Conservation (phyloP, 495 filamentous ascomycete genomes). For the Alectoria sarmentosa region DNA sequence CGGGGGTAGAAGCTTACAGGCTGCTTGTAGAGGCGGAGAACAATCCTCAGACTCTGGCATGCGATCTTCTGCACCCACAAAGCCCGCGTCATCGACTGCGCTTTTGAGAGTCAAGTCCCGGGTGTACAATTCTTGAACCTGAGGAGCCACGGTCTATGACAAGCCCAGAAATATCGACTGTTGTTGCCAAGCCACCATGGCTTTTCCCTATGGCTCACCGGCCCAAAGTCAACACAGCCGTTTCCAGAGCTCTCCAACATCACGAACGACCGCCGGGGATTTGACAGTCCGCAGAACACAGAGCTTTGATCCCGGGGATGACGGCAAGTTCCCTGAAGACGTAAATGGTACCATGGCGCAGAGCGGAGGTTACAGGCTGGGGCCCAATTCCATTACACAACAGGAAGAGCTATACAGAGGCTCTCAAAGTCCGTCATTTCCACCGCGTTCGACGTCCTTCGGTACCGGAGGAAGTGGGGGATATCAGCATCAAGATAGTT, state of each 20-base stretch:
- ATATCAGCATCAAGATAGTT: conserved; percentile 41
- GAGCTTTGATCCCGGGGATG: conserved; percentile 77
- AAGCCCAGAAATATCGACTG: not conserved
- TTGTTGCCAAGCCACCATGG: conserved; percentile 19
- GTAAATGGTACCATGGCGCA: conserved; percentile 31
- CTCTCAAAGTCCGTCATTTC: conserved; percentile 25
- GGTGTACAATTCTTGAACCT: not conserved
- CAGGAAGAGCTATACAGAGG: conserved; percentile 26
- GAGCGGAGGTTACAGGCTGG: conserved; percentile 16
- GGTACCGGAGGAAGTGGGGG: conserved; percentile 34
- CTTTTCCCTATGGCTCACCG: conserved; percentile 22
- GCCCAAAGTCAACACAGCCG: conserved; percentile 19
- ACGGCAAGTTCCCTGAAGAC: conserved; percentile 48
- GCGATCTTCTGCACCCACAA: conserved; percentile 6
- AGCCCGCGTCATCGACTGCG: conserved; percentile 1
- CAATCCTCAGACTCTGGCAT: not conserved
- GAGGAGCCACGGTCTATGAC: not conserved
- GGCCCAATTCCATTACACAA: conserved; percentile 19
- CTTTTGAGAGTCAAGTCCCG: not conserved
- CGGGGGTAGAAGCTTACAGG: not conserved
- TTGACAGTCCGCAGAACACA: conserved; percentile 49
- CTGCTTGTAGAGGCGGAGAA: not conserved
- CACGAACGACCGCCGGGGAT: conserved; percentile 22
- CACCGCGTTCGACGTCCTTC: conserved; percentile 25
- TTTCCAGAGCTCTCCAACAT: conserved; percentile 14